Evolutionary conservation across 345 rosid species (phyloP), one percentile per base, ranked within the genome.

Genomic region (Carallia brachiata): DNA sequence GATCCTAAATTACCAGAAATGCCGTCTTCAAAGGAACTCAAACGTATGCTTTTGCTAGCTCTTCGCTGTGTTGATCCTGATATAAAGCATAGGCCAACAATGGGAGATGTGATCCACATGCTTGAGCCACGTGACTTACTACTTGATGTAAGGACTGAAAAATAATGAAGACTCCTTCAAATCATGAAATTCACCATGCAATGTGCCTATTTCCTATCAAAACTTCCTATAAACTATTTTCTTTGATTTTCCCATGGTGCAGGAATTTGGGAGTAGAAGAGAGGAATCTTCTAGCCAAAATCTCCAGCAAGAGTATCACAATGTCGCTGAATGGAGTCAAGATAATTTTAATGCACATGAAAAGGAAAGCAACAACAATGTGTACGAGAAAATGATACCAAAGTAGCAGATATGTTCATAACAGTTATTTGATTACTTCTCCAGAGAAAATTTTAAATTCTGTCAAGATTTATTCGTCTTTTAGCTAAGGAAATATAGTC

Each of bases 51-150:
- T 61, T 75, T 90, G 76, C 67, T 93, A 17, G 83, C 95, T 31
- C 85, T 89, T 60, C 82, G 85, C 28, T 93, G 98, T 39, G 89
- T 81, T 0, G 96, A 93, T 78, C 85, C 81, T 0, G 92, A 90
- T 36, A 36, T 71, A 31, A 69, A 79, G 12, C 82, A 82, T 2
- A 85, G 96, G 85, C 93, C 96, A 16, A 83, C 64, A 62, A 93
- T 92, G 89, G 91, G 88, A 67, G 86, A 86, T 56, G 87, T 89
- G 55, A 74, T 88, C 73, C 86, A 77, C 84, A 93, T 93, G 97
- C 87, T 90, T 1, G 88, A 89, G 78, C 90, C 85, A 0, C 82
- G 83, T 54, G 93, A 89, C 80, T 77, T 90, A 73, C 77, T 87
- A 32, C 83, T 88, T 6, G 84, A 81, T 75, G 90, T 86, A 83